Conservation (phyloP, 1,284 basidiomycete species). For the Trametes polyzona region DNA sequence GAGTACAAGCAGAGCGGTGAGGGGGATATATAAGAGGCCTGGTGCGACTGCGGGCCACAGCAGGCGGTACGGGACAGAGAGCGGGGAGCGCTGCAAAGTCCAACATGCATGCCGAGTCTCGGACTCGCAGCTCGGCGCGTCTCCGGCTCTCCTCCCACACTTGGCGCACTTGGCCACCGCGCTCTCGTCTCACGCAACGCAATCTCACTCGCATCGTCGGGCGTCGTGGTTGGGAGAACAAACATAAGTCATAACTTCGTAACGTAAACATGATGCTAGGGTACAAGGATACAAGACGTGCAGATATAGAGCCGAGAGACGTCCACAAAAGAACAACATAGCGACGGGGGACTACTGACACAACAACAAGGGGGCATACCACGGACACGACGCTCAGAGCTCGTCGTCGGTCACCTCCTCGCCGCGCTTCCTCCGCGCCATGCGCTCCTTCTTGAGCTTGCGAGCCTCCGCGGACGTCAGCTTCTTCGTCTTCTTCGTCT, state of each 20-base stretch:
- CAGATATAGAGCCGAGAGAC: constrained; percentile 30
- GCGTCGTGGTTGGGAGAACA: background rate
- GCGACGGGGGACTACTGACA: constrained; percentile 27
- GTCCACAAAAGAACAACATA: constrained; percentile 33
- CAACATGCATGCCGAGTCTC: constrained; percentile 6
- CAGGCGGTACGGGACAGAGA: constrained; percentile 4
- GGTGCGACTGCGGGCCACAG: constrained; percentile 16
- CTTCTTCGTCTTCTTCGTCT: constrained; percentile 85
- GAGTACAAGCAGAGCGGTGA: constrained; percentile 5
- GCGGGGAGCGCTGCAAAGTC: background rate
- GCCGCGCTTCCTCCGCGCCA: constrained; percentile 85
- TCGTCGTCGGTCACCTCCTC: constrained; percentile 74
- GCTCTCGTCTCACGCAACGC: background rate
- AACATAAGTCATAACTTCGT: constrained; percentile 25
- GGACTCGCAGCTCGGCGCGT: constrained; percentile 8
- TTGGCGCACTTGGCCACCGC: constrained; percentile 14
- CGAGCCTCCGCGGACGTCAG: constrained; percentile 79
- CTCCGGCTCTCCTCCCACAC: constrained; percentile 11
- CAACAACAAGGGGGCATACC: constrained; percentile 26
- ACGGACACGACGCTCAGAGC: constrained; percentile 41
- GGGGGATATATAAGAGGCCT: background rate
- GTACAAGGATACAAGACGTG: constrained; percentile 33
- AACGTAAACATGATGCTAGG: constrained; percentile 33
- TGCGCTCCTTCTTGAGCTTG: constrained; percentile 95
- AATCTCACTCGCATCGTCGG: background rate